Percentiles rank a stretch among this genome's conserved stretches.
Conservation (phyloP, 2,329 filamentous ascomycete species). For the Sclerotinia spermophila region DNA sequence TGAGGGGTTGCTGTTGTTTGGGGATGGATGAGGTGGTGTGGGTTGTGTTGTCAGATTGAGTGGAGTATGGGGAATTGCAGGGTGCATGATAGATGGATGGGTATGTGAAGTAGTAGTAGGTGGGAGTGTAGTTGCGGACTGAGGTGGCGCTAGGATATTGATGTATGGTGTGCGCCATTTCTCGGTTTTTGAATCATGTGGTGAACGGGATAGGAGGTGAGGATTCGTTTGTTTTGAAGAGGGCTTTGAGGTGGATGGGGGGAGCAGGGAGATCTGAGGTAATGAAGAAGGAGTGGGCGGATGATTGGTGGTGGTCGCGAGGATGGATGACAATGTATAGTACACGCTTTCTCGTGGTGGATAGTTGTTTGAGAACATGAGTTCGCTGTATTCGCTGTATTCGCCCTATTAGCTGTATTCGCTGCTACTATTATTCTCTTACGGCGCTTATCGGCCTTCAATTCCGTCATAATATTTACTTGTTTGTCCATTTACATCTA, state of each 20-base stretch:
- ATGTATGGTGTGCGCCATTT: too few species aligned
- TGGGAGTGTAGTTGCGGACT: too few species aligned
- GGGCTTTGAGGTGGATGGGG: background rate
- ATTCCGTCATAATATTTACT: too few species aligned
- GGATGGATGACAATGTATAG: accelerated
- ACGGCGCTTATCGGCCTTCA: too few species aligned
- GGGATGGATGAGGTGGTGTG: background rate
- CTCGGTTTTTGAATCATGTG: too few species aligned
- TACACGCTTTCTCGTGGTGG: background rate
- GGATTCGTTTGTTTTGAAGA: too few species aligned
- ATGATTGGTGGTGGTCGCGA: accelerated
- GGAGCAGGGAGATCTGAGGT: background rate
- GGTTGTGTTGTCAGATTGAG: background rate
- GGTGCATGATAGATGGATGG: background rate
- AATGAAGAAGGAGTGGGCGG: background rate
- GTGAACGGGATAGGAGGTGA: too few species aligned
- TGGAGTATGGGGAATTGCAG: background rate
- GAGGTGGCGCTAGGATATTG: too few species aligned
- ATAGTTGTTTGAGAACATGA: background rate
- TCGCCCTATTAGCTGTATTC: too few species aligned
- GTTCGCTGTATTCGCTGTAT: too few species aligned
- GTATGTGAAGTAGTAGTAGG: too few species aligned
- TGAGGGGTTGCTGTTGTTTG: background rate
- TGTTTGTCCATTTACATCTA: too few species aligned
- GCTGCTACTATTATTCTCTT: background rate